Conservation (phyloP, 805 yeast genomes). For the Lipomyces sp. region DNA sequence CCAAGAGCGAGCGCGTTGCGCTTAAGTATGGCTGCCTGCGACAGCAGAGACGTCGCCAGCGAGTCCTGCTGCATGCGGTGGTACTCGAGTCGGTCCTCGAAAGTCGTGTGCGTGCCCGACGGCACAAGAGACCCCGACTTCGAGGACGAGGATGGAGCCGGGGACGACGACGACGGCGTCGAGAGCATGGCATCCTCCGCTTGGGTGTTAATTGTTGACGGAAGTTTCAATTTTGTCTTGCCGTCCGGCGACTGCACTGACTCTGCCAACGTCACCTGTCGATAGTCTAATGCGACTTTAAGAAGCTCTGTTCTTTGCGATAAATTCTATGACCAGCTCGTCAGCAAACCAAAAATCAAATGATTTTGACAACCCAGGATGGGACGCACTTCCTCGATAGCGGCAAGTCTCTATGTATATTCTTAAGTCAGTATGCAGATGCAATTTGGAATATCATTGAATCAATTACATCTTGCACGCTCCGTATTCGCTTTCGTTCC, state of each 20-base stretch:
- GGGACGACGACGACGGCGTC: not conserved
- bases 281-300: no score
- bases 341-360: no score
- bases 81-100: slow-evolving; percentile 24
- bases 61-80: slow-evolving; percentile 45
- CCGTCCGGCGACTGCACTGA: no score
- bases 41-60: slow-evolving; percentile 47
- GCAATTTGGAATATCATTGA: no score
- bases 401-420: no score
- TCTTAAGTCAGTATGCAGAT: no score
- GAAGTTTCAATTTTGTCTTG: not conserved
- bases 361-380: no score
- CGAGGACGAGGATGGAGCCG: not conserved
- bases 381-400: no score
- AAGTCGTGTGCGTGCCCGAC: slow-evolving; percentile 11
- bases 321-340: no score
- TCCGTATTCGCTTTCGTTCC: slow-evolving; percentile 25
- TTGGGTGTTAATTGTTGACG: not conserved
- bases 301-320: no score
- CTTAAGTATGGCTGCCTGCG: slow-evolving; percentile 49
- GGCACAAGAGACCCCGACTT: not conserved
- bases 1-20: slow-evolving; percentile 47
- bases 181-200: no score
- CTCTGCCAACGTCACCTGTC: no score
- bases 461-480: slow-evolving; percentile 25